phyloP scores from a whole-genome alignment of 2,329 filamentous ascomycete genomes.

The Ascochyta pisi region DNA sequence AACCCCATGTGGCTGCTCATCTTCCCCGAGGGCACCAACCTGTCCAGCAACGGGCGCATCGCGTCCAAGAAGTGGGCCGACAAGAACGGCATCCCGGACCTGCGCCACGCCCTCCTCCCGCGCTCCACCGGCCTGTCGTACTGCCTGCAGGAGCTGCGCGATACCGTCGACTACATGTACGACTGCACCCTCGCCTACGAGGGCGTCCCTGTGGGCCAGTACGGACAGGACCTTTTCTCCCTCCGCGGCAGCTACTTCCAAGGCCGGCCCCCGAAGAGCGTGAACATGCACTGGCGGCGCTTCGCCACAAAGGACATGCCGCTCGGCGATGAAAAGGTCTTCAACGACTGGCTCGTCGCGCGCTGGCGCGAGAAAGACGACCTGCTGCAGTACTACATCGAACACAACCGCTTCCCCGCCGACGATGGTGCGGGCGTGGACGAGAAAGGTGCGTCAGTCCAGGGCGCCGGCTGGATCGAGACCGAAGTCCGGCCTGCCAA shows the following conservation, averaged over 20 bases:
- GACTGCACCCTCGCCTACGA: conserved; percentile 97
- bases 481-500: conserved; percentile 53
- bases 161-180: conserved; percentile 81
- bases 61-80: conserved; percentile 77
- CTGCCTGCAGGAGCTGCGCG: conserved; percentile 76
- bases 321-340: conserved; percentile 71
- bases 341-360: conserved; percentile 81
- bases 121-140: conserved; percentile 82
- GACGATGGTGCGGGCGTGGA: conserved; percentile 51
- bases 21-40: conserved; percentile 87
- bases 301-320: conserved; percentile 83
- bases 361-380: conserved; percentile 93
- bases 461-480: conserved; percentile 55
- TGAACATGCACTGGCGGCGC: conserved; percentile 95
- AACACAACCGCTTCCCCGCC: conserved; percentile 81
- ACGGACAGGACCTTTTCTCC: conserved; percentile 86
- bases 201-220: conserved; percentile 74
- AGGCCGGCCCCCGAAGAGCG: conserved; percentile 87
- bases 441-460: conserved; percentile 26
- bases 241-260: conserved; percentile 86
- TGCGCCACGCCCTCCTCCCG: conserved; percentile 75
- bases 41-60: conserved; percentile 73
- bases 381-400: conserved; percentile 77
- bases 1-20: conserved; percentile 90
- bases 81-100: conserved; percentile 73